Evolutionary conservation across 495 filamentous ascomycete species (phyloP).

Genomic region (Penicillium antarcticum): DNA sequence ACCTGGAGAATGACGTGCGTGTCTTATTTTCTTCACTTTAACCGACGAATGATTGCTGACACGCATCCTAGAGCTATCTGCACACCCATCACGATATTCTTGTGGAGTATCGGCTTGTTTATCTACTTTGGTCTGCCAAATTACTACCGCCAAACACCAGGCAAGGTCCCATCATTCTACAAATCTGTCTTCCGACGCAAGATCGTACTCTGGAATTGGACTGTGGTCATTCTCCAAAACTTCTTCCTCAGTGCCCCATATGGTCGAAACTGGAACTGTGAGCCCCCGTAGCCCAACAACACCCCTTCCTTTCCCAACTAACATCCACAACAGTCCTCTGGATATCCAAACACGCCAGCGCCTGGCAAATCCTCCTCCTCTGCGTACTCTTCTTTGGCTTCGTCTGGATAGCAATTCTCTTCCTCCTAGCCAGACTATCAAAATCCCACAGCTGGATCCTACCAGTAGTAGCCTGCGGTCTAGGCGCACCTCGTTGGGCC

Average conservation of each 20-base stretch:
- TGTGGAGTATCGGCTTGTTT: conserved; percentile 42
- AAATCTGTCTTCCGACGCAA: conserved; percentile 45
- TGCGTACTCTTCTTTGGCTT: conserved; percentile 44
- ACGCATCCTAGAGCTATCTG: conserved; percentile 32
- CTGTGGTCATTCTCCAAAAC: conserved; percentile 46
- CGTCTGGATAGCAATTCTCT: conserved; percentile 40
- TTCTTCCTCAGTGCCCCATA: conserved; percentile 50
- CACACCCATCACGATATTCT: conserved; percentile 37
- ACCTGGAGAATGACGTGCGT: conserved; percentile 49
- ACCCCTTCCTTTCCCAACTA: background rate
- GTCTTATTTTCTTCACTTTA: background rate
- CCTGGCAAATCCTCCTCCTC: conserved; percentile 44
- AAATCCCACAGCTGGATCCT: conserved; percentile 49
- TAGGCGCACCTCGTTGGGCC: conserved; percentile 49
- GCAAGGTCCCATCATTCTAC: conserved; percentile 59
- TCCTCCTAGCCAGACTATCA: conserved; percentile 38
- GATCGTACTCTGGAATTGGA: conserved; percentile 50
- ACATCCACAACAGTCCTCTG: conserved; percentile 34
- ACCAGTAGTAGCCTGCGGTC: conserved; percentile 48
- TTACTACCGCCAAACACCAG: conserved; percentile 59
- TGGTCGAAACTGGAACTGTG: conserved; percentile 49
- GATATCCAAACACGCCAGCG: conserved; percentile 42
- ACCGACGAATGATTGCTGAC: conserved; percentile 11
- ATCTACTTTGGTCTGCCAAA: conserved; percentile 46
- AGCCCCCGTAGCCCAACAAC: conserved; percentile 14